Conservation (phyloP, 2,329 filamentous ascomycete genomes). For the Fusarium redolens region DNA sequence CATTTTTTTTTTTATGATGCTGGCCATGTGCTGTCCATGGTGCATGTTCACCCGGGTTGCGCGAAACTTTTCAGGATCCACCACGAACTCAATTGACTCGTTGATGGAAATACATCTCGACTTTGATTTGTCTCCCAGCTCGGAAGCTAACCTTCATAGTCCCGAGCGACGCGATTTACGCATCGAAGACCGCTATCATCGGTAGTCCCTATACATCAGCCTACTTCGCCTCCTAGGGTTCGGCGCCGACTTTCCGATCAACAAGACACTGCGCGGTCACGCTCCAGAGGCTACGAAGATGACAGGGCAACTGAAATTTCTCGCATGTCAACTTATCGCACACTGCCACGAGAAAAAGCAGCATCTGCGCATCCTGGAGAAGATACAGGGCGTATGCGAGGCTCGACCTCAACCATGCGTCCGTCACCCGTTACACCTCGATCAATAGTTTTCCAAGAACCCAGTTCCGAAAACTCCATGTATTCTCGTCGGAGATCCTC, state of each 20-base stretch:
- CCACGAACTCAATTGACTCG: neutral
- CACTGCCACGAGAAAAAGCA: conserved; percentile 56
- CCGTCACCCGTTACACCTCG: conserved; percentile 63
- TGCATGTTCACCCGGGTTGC: neutral
- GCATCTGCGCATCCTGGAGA: conserved; percentile 54
- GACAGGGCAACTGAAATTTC: conserved; percentile 55
- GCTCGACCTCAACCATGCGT: conserved; percentile 49
- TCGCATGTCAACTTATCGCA: conserved; percentile 59
- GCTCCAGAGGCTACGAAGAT: conserved; percentile 55
- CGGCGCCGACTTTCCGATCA: conserved; percentile 68
- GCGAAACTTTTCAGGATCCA: conserved; percentile 6
- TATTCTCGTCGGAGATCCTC: conserved; percentile 55
- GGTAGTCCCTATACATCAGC: conserved; percentile 60
- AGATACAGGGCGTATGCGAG: conserved; percentile 49
- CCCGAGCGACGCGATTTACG: conserved; percentile 58
- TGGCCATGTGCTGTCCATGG: neutral
- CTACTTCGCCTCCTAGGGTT: conserved; percentile 62
- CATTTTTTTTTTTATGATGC: neutral
- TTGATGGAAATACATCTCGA: neutral
- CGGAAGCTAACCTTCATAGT: conserved; percentile 51
- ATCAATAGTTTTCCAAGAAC: conserved; percentile 61
- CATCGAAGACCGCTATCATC: conserved; percentile 67
- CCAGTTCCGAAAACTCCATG: conserved; percentile 43
- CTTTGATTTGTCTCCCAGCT: conserved; percentile 11
- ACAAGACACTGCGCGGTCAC: conserved; percentile 57